Evolutionary conservation across 164 flowering plant species (phyloP), one percentile per base, ranked within the genome.

Genomic region (Chimonanthus praecox): DNA sequence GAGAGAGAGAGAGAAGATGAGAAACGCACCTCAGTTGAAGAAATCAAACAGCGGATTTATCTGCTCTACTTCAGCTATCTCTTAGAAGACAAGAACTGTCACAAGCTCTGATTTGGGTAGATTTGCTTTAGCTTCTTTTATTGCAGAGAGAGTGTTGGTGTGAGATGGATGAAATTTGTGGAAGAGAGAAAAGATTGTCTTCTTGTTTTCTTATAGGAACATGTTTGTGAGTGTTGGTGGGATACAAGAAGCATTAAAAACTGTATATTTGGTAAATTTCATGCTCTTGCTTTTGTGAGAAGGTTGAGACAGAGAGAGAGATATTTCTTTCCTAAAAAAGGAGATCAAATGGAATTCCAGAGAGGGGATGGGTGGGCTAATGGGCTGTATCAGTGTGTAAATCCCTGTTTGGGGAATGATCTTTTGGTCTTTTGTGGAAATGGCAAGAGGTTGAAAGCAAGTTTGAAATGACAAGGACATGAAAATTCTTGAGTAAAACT

Each of bases 371-470:
- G 16, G 68, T 13, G 68, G 3, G 68, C 47, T 43, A 47, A 33
- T 47, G 15, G 45, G 45, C 11, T 21, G 20, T 18, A 8, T 18
- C 7, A 21, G 66, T 18, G 66, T n/a, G 64, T n/a, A 11, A 15
- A n/a, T 54, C 16, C 16, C 6, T 63, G 9, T 18, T 18, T 21
- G 47, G n/a, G 7, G 48, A 67, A 73, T 45, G 20, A 69, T 58
- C 62, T 15, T 51, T 76, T 73, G 79, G 81, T 79, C 72, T 76
- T 69, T 69, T 82, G 72, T 71, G 79, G 76, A 71, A 78, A 76
- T 76, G 67, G 71, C 33, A 76, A 76, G 74, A 78, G 78, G 78
- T 72, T 81, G 77, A 68, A 73, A 76, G 81, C 58, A 77, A 33
- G 68, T 33, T 33, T 43, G 43, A 58, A 46, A 68, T 18, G 79